Percentiles rank a stretch among this genome's conserved stretches.
Evolutionary conservation across 768 basidiomycete species (phyloP).

Genomic region (Tylopilus sp.): DNA sequence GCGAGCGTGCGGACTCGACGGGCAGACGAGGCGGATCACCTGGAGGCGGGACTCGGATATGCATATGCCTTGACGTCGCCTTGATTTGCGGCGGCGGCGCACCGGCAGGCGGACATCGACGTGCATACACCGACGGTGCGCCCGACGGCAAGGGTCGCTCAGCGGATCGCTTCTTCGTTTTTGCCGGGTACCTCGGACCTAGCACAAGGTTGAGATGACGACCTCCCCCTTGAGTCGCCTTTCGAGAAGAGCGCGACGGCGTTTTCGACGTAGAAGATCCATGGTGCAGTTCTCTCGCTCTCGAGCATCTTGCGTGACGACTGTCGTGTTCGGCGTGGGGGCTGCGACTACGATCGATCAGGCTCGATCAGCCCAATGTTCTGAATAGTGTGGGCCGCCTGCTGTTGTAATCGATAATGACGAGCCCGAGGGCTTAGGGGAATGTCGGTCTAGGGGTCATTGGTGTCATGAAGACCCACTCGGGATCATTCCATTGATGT

Average conservation of each 20-base stretch:
- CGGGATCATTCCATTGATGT: too few relatives aligned
- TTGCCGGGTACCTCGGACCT: background rate
- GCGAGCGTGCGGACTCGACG: background rate
- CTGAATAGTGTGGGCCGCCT: background rate
- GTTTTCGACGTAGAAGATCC: background rate
- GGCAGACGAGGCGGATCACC: background rate
- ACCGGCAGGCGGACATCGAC: too few relatives aligned
- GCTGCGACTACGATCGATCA: background rate
- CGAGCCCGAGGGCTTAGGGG: background rate
- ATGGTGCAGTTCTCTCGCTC: background rate
- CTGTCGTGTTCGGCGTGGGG: conserved; percentile 2
- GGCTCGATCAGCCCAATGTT: background rate
- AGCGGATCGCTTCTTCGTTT: background rate
- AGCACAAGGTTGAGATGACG: conserved; percentile 4
- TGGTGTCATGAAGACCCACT: too few relatives aligned
- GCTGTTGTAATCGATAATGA: background rate
- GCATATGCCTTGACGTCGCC: background rate
- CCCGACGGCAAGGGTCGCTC: background rate
- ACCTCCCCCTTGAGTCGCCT: conserved; percentile 7
- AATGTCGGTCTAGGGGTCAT: too few relatives aligned
- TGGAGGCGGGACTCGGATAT: too few relatives aligned
- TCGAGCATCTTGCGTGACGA: conserved; percentile 3
- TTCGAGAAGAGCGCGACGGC: conserved; percentile 8
- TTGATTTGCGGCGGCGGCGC: background rate
- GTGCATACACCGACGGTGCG: too few relatives aligned